These are phyloP conservation scores for Penicillium herquei DNA, from an alignment of 495 filamentous ascomycete genomes.

Conservation along the genomic window DNA sequence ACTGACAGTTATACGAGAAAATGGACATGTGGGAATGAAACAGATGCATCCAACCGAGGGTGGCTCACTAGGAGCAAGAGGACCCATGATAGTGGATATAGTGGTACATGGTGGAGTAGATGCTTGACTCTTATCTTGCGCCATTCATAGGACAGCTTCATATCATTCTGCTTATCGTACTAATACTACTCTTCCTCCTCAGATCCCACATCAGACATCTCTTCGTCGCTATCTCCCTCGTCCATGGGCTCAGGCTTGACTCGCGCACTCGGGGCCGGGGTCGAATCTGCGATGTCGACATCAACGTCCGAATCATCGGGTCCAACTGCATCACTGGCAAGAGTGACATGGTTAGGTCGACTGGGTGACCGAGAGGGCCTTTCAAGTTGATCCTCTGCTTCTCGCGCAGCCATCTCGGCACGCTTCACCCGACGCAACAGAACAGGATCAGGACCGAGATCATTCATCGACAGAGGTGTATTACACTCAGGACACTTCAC, in stretches of 20 bases:
- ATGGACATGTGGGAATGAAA: too few relatives aligned
- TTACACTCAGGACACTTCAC: constrained; percentile 53
- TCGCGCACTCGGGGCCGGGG: neutral
- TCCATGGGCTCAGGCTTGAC: neutral
- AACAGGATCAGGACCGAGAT: constrained; percentile 44
- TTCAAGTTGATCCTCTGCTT: constrained; percentile 38
- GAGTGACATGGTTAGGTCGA: constrained; percentile 11
- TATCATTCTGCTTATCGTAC: neutral
- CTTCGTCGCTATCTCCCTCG: constrained; percentile 5
- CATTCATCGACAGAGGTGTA: constrained; percentile 33
- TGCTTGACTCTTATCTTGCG: neutral
- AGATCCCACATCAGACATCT: constrained; percentile 1
- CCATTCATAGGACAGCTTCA: neutral
- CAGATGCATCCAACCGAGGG: too few relatives aligned
- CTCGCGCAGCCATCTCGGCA: constrained; percentile 27
- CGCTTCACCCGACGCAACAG: constrained; percentile 42
- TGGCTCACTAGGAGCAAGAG: too few relatives aligned
- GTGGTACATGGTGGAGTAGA: too few relatives aligned
- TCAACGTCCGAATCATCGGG: constrained; percentile 25
- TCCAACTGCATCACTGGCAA: constrained; percentile 22
- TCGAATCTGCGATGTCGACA: constrained; percentile 5
- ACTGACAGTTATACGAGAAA: too few relatives aligned
- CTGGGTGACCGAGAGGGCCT: constrained; percentile 2
- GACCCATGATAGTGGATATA: too few relatives aligned
- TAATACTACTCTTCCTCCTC: neutral